Evolutionary conservation across 495 filamentous ascomycete species (phyloP), one percentile per base, ranked within the genome.

Genomic region (Melanomma pulvis-pyrius): DNA sequence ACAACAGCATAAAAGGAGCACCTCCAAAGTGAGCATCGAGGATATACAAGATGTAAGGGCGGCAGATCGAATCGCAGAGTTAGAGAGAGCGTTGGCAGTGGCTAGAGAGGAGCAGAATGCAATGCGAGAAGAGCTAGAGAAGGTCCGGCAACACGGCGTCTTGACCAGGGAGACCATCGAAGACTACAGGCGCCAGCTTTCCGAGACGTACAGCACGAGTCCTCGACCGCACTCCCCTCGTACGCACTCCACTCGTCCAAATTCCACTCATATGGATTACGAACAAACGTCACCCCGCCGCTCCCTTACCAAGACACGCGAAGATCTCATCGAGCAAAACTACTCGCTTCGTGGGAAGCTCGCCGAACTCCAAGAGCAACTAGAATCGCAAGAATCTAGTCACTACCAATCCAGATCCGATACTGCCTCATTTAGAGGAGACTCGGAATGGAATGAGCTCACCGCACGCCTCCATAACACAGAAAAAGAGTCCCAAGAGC

Each of bases 401-500:
- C 4, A 6, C n/a, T 67, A 28, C 21, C 36, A 50, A 39, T 1
- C 29, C 8, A 59, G 47, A 15, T 36, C 57, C 5, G 32, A 72
- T 8, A 53, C 47, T 22, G 47, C 48, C 1, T 19, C 21, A 44
- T n/a, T 30, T 15, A 28, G 32, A 47, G 56, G 48, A 46, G 58
- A 63, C 9, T 7, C 19, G 12, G 70, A 72, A 24, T 63, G 70
- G 66, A 69, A 67, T 48, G 53, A 72, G 32, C 51, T 69, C 0
- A 63, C 51, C 19, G 59, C 58, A 26, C 34, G 61, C 7, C 59
- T 74, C 9, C 65, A 73, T 39, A 34, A 36, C 9, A 22, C 68
- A 17, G 67, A 70, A 19, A 70, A 72, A 47, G 69, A 72, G 29
- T 68, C 67, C 17, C 59, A 69, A 55, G 74, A 75, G 24, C 53